Percentiles rank a stretch among this genome's conserved stretches.
Evolutionary conservation across 176 grass and related monocot species (phyloP).

Genomic region (Carex littledalei): DNA sequence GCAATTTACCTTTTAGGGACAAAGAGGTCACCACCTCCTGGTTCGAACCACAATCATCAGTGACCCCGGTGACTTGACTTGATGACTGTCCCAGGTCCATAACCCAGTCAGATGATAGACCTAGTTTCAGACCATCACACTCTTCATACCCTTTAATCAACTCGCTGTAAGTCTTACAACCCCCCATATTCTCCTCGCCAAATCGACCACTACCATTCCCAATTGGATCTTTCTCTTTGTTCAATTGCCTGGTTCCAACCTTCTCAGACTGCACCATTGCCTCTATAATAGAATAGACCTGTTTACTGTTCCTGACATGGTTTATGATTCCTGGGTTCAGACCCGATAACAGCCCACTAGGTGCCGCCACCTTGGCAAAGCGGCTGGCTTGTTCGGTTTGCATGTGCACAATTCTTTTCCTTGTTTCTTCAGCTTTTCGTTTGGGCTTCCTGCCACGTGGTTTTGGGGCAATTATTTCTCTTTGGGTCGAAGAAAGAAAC

Average conservation of each 20-base stretch:
- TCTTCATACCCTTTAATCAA: slow-evolving; percentile 20
- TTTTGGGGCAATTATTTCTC: slow-evolving; percentile 37
- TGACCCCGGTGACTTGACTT: slow-evolving; percentile 19
- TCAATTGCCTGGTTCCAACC: slow-evolving; percentile 29
- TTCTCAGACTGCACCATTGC: slow-evolving; percentile 75
- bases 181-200: background rate
- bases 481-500: slow-evolving; percentile 80
- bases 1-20: slow-evolving; percentile 62
- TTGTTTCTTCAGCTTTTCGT: slow-evolving; percentile 55
- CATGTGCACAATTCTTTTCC: slow-evolving; percentile 29
- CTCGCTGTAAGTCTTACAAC: background rate
- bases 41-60: slow-evolving; percentile 46
- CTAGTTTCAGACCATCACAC: slow-evolving; percentile 40
- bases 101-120: slow-evolving; percentile 53
- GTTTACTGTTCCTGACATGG: slow-evolving; percentile 97
- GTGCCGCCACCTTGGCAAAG: slow-evolving; percentile 68
- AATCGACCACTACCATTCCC: background rate
- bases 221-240: slow-evolving; percentile 8
- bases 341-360: slow-evolving; percentile 87
- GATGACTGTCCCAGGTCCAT: slow-evolving; percentile 38
- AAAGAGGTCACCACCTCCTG: slow-evolving; percentile 53
- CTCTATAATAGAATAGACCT: slow-evolving; percentile 96
- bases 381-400: slow-evolving; percentile 54
- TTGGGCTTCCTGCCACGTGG: slow-evolving; percentile 42
- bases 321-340: slow-evolving; percentile 98